These are phyloP conservation scores for Nicotiana rustica DNA, from an alignment of 305 asterid species.

Conservation along the genomic window DNA sequence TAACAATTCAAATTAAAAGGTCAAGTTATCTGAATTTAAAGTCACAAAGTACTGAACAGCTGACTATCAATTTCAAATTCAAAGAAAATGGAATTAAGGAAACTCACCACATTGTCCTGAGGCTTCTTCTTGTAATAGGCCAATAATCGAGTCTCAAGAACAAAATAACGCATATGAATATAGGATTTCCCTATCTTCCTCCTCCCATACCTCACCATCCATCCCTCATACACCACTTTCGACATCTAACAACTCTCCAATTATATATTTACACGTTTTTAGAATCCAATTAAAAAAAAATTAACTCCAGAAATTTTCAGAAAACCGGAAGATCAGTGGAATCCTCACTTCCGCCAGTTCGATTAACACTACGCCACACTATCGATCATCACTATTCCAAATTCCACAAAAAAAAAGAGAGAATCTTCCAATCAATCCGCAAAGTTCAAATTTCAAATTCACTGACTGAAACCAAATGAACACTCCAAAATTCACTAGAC, in stretches of 20 bases:
- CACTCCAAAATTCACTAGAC: background rate
- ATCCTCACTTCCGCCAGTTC: slow-evolving; percentile 25
- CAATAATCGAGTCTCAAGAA: slow-evolving; percentile 76
- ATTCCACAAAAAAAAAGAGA: background rate
- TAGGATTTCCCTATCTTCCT: slow-evolving; percentile 88
- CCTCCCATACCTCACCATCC: slow-evolving; percentile 96
- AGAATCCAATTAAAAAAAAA: background rate
- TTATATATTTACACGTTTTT: background rate
- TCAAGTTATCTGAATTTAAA: background rate
- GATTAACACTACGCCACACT: background rate
- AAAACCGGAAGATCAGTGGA: background rate
- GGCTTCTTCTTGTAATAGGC: slow-evolving; percentile 96
- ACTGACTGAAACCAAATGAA: no score
- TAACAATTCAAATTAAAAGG: background rate
- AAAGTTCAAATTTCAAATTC: no score
- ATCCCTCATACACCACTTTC: slow-evolving; percentile 87
- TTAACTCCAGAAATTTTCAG: background rate
- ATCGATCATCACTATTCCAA: background rate
- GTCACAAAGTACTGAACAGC: background rate
- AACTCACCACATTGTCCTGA: slow-evolving; percentile 76
- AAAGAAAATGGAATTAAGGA: slow-evolving; percentile 5
- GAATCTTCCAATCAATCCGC: no score
- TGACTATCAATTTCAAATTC: background rate
- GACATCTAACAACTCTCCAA: slow-evolving; percentile 56
- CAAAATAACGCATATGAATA: slow-evolving; percentile 91